Conservation (phyloP, 192 early-diverging fungal genomes). For the Umbelopsis sp. region DNA sequence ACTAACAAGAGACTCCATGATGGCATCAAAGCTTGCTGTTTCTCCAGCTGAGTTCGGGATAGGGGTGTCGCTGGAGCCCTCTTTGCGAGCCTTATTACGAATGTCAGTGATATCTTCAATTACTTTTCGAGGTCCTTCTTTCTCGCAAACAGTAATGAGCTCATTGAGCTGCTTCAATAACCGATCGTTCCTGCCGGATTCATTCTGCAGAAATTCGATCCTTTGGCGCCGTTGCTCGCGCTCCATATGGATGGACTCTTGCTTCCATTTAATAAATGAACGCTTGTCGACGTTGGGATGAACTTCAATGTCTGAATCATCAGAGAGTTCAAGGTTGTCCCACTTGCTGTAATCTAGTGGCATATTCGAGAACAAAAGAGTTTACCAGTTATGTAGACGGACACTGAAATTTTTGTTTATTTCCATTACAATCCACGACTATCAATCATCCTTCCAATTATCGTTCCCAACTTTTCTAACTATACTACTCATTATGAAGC, state of each 20-base stretch:
- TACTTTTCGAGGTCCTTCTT: slow-evolving; percentile 19
- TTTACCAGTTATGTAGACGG: background rate
- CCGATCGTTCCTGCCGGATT: slow-evolving; percentile 26
- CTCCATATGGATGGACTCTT: slow-evolving; percentile 84
- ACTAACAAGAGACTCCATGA: slow-evolving; percentile 5
- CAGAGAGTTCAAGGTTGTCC: slow-evolving; percentile 94
- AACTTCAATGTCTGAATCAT: slow-evolving; percentile 96
- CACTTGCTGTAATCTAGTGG: slow-evolving; percentile 90
- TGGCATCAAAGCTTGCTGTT: slow-evolving; percentile 19
- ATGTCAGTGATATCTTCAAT: slow-evolving; percentile 1
- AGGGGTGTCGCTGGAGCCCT: slow-evolving; percentile 4
- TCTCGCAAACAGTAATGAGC: slow-evolving; percentile 21
- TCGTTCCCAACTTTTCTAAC: slow-evolving; percentile 1
- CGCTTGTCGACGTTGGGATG: slow-evolving; percentile 95
- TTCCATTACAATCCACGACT: background rate
- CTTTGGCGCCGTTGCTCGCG: slow-evolving; percentile 77
- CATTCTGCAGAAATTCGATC: slow-evolving; percentile 46
- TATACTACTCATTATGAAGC: background rate
- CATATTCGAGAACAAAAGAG: slow-evolving; percentile 18
- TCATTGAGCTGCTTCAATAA: slow-evolving; percentile 24
- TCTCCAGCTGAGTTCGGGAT: slow-evolving; percentile 26
- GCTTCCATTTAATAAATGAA: slow-evolving; percentile 88
- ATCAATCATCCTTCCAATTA: slow-evolving; percentile 9
- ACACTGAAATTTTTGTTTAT: slow-evolving; percentile 7
- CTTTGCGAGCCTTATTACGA: background rate